phyloP scores from a whole-genome alignment of 257 asterid species.

The Solanum chmielewskii region DNA sequence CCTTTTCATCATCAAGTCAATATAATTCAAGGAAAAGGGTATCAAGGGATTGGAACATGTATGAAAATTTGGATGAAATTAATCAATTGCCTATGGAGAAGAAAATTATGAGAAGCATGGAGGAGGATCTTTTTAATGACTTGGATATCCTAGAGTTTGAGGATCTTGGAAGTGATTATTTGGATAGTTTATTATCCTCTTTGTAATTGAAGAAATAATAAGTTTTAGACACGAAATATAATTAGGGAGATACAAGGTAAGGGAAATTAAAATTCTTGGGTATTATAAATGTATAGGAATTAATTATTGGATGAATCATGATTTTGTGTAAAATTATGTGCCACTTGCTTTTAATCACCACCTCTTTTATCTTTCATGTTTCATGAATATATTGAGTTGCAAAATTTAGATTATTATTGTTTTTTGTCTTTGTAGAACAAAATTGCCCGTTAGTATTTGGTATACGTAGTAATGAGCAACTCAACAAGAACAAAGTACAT shows the following conservation, averaged over 20 bases:
- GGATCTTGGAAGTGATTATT: conserved; percentile 49
- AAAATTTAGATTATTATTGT: background rate
- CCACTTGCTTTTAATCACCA: background rate
- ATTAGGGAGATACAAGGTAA: background rate
- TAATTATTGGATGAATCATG: background rate
- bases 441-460: background rate
- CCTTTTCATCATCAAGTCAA: background rate
- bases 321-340: background rate
- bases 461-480: no score
- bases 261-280: background rate
- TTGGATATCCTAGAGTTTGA: conserved; percentile 34
- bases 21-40: conserved; percentile 10
- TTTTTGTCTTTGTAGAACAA: background rate
- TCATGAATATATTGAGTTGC: background rate
- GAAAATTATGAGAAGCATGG: conserved; percentile 8
- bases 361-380: background rate
- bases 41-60: conserved; percentile 6
- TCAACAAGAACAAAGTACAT: no score
- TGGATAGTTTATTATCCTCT: conserved; percentile 40
- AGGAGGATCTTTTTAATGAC: background rate
- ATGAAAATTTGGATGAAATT: background rate
- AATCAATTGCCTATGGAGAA: conserved; percentile 2
- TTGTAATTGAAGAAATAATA: background rate
- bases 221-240: background rate
- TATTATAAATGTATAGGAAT: background rate